Conservation (phyloP, 345 rosid genomes). For the Gossypium rotundifolium region DNA sequence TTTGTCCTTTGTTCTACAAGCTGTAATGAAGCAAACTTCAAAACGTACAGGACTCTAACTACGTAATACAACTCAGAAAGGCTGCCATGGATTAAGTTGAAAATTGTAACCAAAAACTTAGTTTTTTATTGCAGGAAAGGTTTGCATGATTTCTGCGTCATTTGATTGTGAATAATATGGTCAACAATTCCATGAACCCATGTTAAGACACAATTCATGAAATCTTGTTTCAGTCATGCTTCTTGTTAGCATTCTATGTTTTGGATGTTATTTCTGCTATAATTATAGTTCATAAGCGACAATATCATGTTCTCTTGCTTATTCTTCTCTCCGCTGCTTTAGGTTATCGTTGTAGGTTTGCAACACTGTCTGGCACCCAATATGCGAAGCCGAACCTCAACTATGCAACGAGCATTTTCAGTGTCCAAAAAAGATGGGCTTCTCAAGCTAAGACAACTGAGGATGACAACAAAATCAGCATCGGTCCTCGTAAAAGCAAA, state of each 20-base stretch:
- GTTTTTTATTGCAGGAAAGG: neutral
- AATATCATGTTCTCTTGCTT: neutral
- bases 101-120: neutral
- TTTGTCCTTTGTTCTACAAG: neutral
- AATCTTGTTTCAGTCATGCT: neutral
- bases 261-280: neutral
- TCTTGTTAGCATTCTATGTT: neutral
- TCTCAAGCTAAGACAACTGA: conserved; percentile 46
- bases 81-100: neutral
- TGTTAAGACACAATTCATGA: neutral
- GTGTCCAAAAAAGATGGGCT: conserved; percentile 47
- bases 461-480: conserved; percentile 64
- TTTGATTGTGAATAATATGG: neutral
- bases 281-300: neutral
- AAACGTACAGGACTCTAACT: neutral
- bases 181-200: neutral
- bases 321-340: neutral
- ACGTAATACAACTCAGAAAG: neutral
- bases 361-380: neutral
- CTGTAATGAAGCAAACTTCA: neutral
- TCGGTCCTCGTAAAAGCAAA: conserved; percentile 48
- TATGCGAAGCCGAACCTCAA: conserved; percentile 18
- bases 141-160: neutral
- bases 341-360: neutral
- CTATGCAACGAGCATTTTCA: conserved; percentile 11